These are phyloP conservation scores for Tricholoma saponaceum DNA, from an alignment of 768 basidiomycete species.

Conservation along the genomic window DNA sequence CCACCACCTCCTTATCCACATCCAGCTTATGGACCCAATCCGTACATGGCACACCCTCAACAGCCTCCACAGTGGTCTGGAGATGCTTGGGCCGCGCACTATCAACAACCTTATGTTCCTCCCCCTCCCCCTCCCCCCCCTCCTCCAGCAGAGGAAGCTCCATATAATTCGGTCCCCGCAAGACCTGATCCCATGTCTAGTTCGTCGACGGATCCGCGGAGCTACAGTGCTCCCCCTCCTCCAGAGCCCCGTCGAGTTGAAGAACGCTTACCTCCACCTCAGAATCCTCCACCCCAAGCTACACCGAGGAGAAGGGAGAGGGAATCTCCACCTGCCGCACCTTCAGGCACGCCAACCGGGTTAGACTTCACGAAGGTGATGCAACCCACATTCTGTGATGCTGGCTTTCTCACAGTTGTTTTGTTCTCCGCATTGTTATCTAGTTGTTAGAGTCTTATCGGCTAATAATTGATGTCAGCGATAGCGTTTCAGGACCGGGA, in stretches of 20 bases:
- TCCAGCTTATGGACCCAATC: constrained; percentile 6
- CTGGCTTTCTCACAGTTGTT: constrained; percentile 3
- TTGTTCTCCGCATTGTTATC: background rate
- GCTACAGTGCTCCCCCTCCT: constrained; percentile 2
- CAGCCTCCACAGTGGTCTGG: constrained; percentile 35
- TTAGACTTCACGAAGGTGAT: constrained; percentile 10
- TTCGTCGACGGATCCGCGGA: constrained; percentile 15
- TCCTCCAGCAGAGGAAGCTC: constrained; percentile 19
- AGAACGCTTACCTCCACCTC: constrained; percentile 4
- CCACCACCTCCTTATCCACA: constrained; percentile 4
- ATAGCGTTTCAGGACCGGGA: constrained; percentile 1
- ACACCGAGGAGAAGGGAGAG: constrained; percentile 4
- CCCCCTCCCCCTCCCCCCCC: constrained; percentile 26
- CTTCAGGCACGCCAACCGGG: constrained; percentile 8
- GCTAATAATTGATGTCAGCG: constrained; percentile 3
- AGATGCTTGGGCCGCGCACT: constrained; percentile 35
- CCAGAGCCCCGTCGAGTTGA: constrained; percentile 3
- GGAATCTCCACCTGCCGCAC: constrained; percentile 5
- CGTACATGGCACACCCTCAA: constrained; percentile 26
- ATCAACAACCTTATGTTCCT: constrained; percentile 24
- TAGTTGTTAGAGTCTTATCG: constrained; percentile 7
- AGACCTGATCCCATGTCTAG: constrained; percentile 27
- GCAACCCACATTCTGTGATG: background rate
- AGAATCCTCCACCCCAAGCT: background rate
- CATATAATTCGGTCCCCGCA: constrained; percentile 28